Evolutionary conservation across 129 eudicot genomes (phyloP).

Genomic region (Pittosporum tobira): DNA sequence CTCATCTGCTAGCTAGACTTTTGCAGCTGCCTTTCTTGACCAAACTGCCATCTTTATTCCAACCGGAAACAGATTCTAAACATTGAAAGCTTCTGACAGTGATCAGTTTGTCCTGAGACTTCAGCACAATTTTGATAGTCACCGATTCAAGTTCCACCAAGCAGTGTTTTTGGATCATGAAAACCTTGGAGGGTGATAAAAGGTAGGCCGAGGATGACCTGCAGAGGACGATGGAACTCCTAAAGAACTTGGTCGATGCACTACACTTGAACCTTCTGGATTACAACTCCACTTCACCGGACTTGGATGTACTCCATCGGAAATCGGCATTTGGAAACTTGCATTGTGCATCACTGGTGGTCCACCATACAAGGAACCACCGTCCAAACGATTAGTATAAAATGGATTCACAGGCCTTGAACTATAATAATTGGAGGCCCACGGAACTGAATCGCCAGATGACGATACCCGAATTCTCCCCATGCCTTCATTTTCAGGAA

Average conservation of each 20-base stretch:
- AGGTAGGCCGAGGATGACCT: conserved; percentile 28
- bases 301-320: conserved; percentile 17
- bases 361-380: conserved; percentile 13
- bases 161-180: conserved; percentile 9
- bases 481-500: conserved; percentile 19
- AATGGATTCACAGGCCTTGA: conserved; percentile 26
- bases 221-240: conserved; percentile 22
- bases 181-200: conserved; percentile 36
- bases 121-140: neutral
- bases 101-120: too few species aligned
- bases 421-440: neutral
- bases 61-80: neutral
- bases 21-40: conserved; percentile 3
- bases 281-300: conserved; percentile 33
- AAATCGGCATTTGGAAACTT: conserved; percentile 19
- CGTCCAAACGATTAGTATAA: conserved; percentile 16
- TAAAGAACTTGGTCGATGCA: conserved; percentile 16
- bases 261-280: conserved; percentile 15
- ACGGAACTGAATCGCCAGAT: conserved; percentile 2
- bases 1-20: conserved; percentile 6
- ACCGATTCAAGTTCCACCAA: too few species aligned
- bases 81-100: neutral
- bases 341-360: conserved; percentile 23
- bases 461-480: conserved; percentile 13
- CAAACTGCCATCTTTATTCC: neutral